Conservation (phyloP, 2,329 filamentous ascomycete species). For the Lizonia empirigonia region DNA sequence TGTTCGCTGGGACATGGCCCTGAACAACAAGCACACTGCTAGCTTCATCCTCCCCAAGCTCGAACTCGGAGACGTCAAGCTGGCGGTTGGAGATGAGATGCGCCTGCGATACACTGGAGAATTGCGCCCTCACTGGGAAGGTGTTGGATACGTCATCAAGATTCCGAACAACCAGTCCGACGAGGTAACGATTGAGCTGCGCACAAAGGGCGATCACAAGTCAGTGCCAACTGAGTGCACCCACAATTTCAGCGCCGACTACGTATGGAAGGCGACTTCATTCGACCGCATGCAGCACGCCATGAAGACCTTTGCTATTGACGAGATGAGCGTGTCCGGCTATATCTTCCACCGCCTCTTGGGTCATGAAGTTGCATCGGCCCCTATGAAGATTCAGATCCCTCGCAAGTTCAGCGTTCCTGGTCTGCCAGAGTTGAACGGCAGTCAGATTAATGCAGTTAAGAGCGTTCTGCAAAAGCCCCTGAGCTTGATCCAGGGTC, state of each 20-base stretch:
- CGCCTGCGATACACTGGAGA: constrained; percentile 95
- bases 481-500: constrained; percentile 93
- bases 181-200: constrained; percentile 92
- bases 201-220: constrained; percentile 94
- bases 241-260: constrained; percentile 97
- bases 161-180: constrained; percentile 99
- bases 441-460: constrained; percentile 94
- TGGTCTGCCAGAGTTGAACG: constrained; percentile 90
- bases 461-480: constrained; percentile 94
- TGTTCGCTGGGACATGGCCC: constrained; percentile 90
- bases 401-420: constrained; percentile 97
- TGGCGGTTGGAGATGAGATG: constrained; percentile 98
- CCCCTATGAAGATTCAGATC: constrained; percentile 92
- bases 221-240: constrained; percentile 94
- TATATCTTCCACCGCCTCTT: constrained; percentile 98
- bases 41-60: constrained; percentile 97
- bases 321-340: constrained; percentile 97
- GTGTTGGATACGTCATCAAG: constrained; percentile 98
- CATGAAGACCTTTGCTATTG: constrained; percentile 98
- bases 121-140: constrained; percentile 90
- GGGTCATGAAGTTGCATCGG: constrained; percentile 91
- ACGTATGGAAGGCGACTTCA: constrained; percentile 99
- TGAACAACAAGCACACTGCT: constrained; percentile 97
- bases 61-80: constrained; percentile 95
- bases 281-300: constrained; percentile 99